These are phyloP conservation scores for Strobilomyces confusus DNA, from an alignment of 768 basidiomycete genomes.

Conservation along the genomic window DNA sequence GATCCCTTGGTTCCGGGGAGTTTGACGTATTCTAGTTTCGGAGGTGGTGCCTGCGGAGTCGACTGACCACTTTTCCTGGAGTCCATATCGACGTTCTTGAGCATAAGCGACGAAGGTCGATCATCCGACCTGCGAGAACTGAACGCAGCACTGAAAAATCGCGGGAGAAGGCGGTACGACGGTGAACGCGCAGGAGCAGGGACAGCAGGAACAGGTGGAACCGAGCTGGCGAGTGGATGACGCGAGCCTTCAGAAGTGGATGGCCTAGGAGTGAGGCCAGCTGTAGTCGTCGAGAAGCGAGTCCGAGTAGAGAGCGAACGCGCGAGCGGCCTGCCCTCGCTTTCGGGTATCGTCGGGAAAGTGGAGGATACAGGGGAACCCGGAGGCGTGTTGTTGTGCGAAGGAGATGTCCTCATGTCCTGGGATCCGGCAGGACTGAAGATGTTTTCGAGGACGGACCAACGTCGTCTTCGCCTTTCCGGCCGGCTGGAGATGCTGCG, in stretches of 20 bases:
- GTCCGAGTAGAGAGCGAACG: constrained; percentile 27
- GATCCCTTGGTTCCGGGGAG: constrained; percentile 88
- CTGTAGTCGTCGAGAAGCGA: constrained; percentile 11
- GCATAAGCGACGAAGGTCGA: constrained; percentile 33
- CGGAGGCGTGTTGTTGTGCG: constrained; percentile 17
- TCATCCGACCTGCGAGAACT: constrained; percentile 58
- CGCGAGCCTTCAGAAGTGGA: constrained; percentile 33
- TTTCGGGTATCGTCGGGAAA: constrained; percentile 20
- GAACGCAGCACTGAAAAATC: constrained; percentile 66
- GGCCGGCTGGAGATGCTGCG: constrained; percentile 31
- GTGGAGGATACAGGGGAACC: constrained; percentile 17
- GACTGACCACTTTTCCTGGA: constrained; percentile 32
- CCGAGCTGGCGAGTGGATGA: constrained; percentile 19
- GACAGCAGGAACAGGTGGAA: constrained; percentile 23
- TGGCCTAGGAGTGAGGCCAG: constrained; percentile 25
- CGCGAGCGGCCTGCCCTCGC: constrained; percentile 16
- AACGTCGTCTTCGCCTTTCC: constrained; percentile 54
- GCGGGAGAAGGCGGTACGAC: constrained; percentile 63
- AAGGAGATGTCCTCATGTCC: constrained; percentile 27
- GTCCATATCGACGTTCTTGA: constrained; percentile 42
- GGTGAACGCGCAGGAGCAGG: constrained; percentile 30
- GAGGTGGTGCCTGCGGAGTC: constrained; percentile 58
- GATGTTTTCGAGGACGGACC: constrained; percentile 63
- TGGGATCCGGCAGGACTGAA: constrained; percentile 28
- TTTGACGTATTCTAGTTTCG: constrained; percentile 89